Evolutionary conservation across 2,329 filamentous ascomycete genomes (phyloP), one percentile per base, ranked within the genome.

Genomic region (Aspergillus fijiensis): DNA sequence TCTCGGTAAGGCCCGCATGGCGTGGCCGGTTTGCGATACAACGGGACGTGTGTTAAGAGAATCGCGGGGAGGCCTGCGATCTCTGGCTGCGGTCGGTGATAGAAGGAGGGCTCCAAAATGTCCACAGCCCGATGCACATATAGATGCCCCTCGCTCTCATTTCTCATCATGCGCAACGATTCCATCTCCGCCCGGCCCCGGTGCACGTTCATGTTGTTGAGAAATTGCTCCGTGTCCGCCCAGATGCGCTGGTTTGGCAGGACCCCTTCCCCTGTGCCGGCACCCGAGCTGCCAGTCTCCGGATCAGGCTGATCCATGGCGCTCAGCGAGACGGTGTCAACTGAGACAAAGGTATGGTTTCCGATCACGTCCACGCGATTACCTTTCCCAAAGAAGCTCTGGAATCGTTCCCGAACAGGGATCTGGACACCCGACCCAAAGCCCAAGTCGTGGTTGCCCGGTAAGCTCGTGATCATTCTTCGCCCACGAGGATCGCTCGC

Each of bases 401-500:
- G 86, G 74, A 98, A 99, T 16, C 95, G 84, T 68, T 95, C 83
- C 55, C 93, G 85, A 35, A 96, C 91, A 0, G 89, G 82, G 9
- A 89, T 73, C 72, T 96, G 91, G 51, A 99, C 88, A 49, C 93
- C 90, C 23, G 87, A 87, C 3, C 91, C 94, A 71, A 98, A 96
- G 0, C 95, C 95, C 47, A 98, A 76, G 73, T 99, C 95, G 73
- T 99, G 95, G 70, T 99, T 99, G 2, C 95, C 95, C 0, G 95
- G 95, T 59, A 99, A 73, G 70, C 89, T 94, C 19, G 90, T 87
- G 56, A 98, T 89, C 56, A 98, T 80, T 77, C 90, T 93, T 59
- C 90, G 84, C 5, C 89, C 88, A 31, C 85, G 82, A 65, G 88
- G 85, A 60, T 87, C 87, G 1, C 81, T 75, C 0, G 87, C 80